Base-by-base conservation (phyloP, 805 yeast genomes). In the Yamadazyma sp. region DNA sequence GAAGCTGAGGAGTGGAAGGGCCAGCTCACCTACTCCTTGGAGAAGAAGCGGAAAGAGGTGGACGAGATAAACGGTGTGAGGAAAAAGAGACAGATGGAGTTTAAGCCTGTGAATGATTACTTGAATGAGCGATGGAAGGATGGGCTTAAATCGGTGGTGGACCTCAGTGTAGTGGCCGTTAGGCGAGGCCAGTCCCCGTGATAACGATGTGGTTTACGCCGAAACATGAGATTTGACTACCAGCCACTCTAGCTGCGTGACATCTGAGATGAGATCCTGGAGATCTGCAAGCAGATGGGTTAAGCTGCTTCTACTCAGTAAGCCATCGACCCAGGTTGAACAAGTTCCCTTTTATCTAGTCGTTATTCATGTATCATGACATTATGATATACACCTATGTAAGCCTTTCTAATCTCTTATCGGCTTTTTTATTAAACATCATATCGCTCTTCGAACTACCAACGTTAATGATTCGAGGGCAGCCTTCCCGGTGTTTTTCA, bases 401-500 rank as follows among this genome's bases (percentile, higher is more conserved):
- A 22, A 44, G 21, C 23, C 48, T 35, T 35, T 42, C 46, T 40
- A 22, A 45, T 20, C 32, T 14, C 23, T 41, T 11, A 4, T 22
- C n/a, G n/a, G n/a, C n/a, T n/a, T n/a, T n/a, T n/a, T n/a, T n/a
- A n/a, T n/a, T n/a, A n/a, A n/a, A n/a, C 22, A 11, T 16, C 28
- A 25, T 14, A 13, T 84, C 95, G 4, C 80, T 70, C 52, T 78
- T 74, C 36, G 79, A 75, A n/a, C 87, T 76, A 6, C 97, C 96
- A 32, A 88, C 67, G 53, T 88, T 90, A 12, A 83, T 57, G 37
- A 90, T 78, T 49, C 82, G 75, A 1, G 97, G 97, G 64, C 98
- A 90, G 1, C 98, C 98, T 57, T 90, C 96, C 29, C 95, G 67
- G 54, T 85, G 87, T 52, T 78, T 80, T 54, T 89, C 97, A 27